Evolutionary conservation across 2,329 filamentous ascomycete species (phyloP).

Genomic region (Fusarium subglutinans): DNA sequence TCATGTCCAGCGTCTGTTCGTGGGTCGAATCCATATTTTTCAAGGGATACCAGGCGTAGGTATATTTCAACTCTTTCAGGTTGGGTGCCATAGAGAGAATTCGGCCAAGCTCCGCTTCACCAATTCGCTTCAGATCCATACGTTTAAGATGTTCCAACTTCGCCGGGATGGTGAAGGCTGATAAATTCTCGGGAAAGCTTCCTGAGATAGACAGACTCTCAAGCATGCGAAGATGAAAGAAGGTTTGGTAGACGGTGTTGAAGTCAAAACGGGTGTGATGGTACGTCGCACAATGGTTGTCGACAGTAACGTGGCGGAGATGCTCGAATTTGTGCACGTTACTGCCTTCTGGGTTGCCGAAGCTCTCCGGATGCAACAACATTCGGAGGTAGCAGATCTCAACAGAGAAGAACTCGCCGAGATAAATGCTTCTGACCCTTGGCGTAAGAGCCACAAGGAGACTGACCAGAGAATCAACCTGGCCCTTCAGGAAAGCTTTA

Average conservation of each 20-base stretch:
- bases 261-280: neutral
- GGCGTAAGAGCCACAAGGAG: neutral
- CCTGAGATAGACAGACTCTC: neutral
- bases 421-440: neutral
- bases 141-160: neutral
- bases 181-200: accelerated
- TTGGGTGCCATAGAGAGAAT: neutral
- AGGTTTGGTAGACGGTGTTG: neutral
- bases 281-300: neutral
- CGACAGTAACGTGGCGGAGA: neutral
- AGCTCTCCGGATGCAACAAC: neutral
- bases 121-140: neutral
- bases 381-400: neutral
- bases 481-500: neutral
- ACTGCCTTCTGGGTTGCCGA: accelerated
- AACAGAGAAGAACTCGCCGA: neutral
- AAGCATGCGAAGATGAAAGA: neutral
- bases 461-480: neutral
- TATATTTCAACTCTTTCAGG: neutral
- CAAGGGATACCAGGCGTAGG: neutral
- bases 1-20: neutral
- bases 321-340: neutral
- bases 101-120: neutral
- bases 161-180: neutral
- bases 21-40: accelerated